A percentile compares a stretch with the other conserved stretches of the same genome.
Conservation (phyloP, 1,284 basidiomycete species). For the Ceraceosorus bombacis region DNA sequence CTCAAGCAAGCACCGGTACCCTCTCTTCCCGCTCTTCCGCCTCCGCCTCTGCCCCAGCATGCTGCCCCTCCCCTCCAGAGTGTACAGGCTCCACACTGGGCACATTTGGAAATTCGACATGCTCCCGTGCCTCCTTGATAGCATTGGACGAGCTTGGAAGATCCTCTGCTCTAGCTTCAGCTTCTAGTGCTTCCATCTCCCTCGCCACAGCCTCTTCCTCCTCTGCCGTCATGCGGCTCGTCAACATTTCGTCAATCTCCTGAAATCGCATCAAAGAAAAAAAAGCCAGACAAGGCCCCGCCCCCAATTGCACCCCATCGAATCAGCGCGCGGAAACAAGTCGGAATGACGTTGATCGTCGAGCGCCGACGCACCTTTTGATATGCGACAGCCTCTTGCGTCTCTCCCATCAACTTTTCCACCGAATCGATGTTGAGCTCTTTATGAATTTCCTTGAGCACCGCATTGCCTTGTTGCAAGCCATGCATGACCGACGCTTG, state of each 20-base stretch:
- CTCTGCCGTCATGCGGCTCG: conserved; percentile 70
- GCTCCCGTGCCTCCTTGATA: no score
- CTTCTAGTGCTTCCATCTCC: conserved; percentile 53
- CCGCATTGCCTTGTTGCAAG: conserved; percentile 82
- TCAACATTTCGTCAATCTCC: conserved; percentile 86
- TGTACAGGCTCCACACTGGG: no score
- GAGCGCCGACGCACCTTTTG: conserved; percentile 58
- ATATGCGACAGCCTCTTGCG: conserved; percentile 82
- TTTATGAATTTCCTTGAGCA: conserved; percentile 83
- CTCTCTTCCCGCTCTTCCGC: no score
- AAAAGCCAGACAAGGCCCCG: background rate
- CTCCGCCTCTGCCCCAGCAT: no score
- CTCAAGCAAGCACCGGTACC: no score
- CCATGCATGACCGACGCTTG: conserved; percentile 88
- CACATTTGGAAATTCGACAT: no score
- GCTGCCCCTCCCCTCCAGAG: no score
- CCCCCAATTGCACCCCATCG: background rate
- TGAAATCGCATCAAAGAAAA: conserved; percentile 45
- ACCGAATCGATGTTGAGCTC: conserved; percentile 87
- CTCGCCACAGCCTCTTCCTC: conserved; percentile 88
- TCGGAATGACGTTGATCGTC: background rate
- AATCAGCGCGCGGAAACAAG: background rate
- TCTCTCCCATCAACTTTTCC: conserved; percentile 86
- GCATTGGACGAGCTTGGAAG: no score
- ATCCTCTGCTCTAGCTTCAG: conserved; percentile 9